Base-by-base conservation (phyloP, 768 basidiomycete species). In the Candolleomyces aberdarensis region DNA sequence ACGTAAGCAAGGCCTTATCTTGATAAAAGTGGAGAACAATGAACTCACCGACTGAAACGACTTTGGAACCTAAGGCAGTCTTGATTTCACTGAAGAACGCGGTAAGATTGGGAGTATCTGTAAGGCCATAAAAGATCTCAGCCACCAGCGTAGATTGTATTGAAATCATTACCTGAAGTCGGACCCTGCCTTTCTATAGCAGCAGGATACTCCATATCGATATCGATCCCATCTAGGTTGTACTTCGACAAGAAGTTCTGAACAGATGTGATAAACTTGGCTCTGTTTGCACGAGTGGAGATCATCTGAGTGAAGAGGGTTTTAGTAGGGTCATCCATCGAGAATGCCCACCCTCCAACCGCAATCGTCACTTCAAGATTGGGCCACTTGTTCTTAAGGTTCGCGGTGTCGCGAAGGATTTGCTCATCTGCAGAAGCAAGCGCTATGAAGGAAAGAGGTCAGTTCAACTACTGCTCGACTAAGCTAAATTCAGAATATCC, bases 291-390 rank as follows among this genome's bases (percentile, higher is more conserved):
- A 20, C 54, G 36, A 17, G 26, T 61, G 9, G 61, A 29, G 29
- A 70, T 65, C 64, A 68, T 68, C 17, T 66, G 41, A 2, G 65
- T 59, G 54, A 56, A 56, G 2, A 56, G n/a, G 3, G 55, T 56
- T 14, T 31, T 64, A 54, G 40, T 67, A 5, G 61, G 64, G 61
- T 46, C 58, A 14, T 3, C 61, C 61, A 48, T 63, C 46, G 66
- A 69, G 57, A 69, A 69, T 22, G 53, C 61, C 66, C 66, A 69
- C 3, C 68, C 68, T 14, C 68, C 68, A 19, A 69, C 66, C 13
- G 66, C 66, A 22, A 69, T 66, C 32, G 65, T 20, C 14, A 69
- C 68, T 40, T 69, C 39, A 2, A 69, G 44, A 4, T 51, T 54
- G 1, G 64, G 57, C 43, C 52, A 46, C 4, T 39, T 22, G 19